phyloP scores from a whole-genome alignment of 2,329 filamentous ascomycete species.

The Cordyceps pruinosa region DNA sequence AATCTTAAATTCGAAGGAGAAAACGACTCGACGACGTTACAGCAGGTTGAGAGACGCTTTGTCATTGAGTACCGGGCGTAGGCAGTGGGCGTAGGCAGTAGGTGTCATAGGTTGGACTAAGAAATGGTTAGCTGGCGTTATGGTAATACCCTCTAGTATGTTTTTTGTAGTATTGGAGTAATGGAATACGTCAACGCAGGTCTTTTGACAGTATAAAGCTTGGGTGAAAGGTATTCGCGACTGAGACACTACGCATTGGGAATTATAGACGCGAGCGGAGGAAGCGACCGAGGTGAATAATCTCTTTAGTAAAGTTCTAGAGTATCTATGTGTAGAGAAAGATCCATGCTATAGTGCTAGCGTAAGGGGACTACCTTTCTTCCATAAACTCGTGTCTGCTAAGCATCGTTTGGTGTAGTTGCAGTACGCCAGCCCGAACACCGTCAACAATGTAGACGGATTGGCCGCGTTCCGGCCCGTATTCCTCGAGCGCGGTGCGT shows the following conservation, averaged over 20 bases:
- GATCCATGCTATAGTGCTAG: neutral
- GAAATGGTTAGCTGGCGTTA: neutral
- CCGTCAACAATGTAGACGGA: slow-evolving; percentile 70
- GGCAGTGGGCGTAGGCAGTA: slow-evolving; percentile 17
- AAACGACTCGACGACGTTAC: slow-evolving; percentile 64
- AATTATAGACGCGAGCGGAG: too few species aligned
- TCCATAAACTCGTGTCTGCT: slow-evolving; percentile 33
- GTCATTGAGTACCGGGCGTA: slow-evolving; percentile 62
- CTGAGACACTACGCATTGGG: too few species aligned
- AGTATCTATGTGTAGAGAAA: too few species aligned
- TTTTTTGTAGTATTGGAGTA: neutral
- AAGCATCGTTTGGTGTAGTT: slow-evolving; percentile 49
- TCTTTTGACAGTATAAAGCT: neutral
- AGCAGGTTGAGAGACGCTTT: slow-evolving; percentile 68
- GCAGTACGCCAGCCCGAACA: slow-evolving; percentile 60
- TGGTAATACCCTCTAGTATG: neutral
- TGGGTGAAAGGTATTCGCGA: too few species aligned
- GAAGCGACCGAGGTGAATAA: too few species aligned
- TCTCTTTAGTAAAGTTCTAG: too few species aligned
- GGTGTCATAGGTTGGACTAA: neutral
- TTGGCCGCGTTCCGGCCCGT: slow-evolving; percentile 51
- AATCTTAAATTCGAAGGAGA: slow-evolving; percentile 74
- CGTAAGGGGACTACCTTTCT: neutral
- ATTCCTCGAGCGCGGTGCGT: slow-evolving; percentile 56
- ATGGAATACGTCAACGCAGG: neutral